A percentile compares a stretch with the other conserved stretches of the same genome.
Conservation (phyloP, 495 filamentous ascomycete genomes). For the Hyaloscypha hepaticicola region DNA sequence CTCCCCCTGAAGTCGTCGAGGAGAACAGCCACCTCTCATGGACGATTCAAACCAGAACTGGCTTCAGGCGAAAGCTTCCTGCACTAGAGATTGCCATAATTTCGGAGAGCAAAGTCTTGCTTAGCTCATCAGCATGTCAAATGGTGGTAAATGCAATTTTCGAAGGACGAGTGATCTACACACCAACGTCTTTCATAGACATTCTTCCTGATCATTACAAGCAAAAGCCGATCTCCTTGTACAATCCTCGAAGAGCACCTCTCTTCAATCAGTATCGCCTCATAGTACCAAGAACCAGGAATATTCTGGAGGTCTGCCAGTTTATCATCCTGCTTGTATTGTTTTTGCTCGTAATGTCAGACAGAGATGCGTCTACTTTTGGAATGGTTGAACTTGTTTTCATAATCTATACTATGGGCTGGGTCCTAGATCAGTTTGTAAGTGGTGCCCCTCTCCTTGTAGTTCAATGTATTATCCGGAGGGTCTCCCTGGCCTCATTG, state of each 20-base stretch:
- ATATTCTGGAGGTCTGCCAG: conserved; percentile 64
- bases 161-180: conserved; percentile 65
- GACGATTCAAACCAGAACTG: conserved; percentile 44
- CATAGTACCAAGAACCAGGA: conserved; percentile 67
- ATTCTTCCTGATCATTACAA: conserved; percentile 75
- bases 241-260: conserved; percentile 62
- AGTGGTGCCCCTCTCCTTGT: conserved; percentile 33
- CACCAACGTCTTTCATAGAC: conserved; percentile 66
- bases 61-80: conserved; percentile 59
- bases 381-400: conserved; percentile 58
- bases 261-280: conserved; percentile 74
- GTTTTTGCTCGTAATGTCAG: conserved; percentile 62
- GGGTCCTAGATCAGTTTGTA: conserved; percentile 70
- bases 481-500: no score
- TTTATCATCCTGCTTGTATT: conserved; percentile 61
- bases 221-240: conserved; percentile 66
- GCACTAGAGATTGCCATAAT: conserved; percentile 71
- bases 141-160: conserved; percentile 71
- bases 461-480: background rate
- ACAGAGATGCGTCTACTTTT: conserved; percentile 48
- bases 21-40: conserved; percentile 46
- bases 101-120: conserved; percentile 63
- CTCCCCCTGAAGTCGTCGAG: conserved; percentile 54
- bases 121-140: conserved; percentile 66
- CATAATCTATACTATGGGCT: conserved; percentile 64